Evolutionary conservation across 305 asterid genomes (phyloP), one percentile per base, ranked within the genome.

Genomic region (Fraxinus angustifolia): DNA sequence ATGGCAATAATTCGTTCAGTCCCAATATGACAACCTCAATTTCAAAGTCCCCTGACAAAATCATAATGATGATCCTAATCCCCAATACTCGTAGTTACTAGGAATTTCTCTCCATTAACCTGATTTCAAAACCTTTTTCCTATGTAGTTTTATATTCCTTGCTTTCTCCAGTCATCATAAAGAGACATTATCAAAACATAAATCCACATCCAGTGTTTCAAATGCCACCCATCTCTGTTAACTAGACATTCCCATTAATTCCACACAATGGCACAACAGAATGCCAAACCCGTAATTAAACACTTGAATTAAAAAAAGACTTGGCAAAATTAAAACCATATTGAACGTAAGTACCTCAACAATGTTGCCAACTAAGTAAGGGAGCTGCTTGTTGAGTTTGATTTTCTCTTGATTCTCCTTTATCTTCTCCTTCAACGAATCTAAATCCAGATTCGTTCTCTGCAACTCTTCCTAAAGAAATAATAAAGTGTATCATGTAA

Each of bases 371-470:
- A 94, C 95, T 88, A 94, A 88, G 85, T 92, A 92, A 5, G 96
- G 96, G 75, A 94, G 95, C 84, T 92, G 95, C 87, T 94, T 94
- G 84, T 92, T 90, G 77, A 94, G 94, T 82, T 94, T 94, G 68
- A 94, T 92, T 85, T 94, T 93, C 83, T 91, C 97, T 70, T 90
- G 94, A 83, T 94, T 92, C 85, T 92, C 95, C 81, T 92, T 92
- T 35, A 89, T 91, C 90, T 94, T 91, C 85, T 92, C 98, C 80
- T 86, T 89, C 79, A 90, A 89, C 0, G 97, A 91, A 84, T 91
- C 98, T 87, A 88, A 67, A 73, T 92, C 96, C 76, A 31, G 34
- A 31, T 31, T 3, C 34, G 34, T 31, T 31, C 33, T 30, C 3
- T 30, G 33, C 33, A 30, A 77, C 90, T 93, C 96, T 26, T 93